Base-by-base conservation (phyloP, 2,329 filamentous ascomycete species). In the Mycosphaerella sp. region DNA sequence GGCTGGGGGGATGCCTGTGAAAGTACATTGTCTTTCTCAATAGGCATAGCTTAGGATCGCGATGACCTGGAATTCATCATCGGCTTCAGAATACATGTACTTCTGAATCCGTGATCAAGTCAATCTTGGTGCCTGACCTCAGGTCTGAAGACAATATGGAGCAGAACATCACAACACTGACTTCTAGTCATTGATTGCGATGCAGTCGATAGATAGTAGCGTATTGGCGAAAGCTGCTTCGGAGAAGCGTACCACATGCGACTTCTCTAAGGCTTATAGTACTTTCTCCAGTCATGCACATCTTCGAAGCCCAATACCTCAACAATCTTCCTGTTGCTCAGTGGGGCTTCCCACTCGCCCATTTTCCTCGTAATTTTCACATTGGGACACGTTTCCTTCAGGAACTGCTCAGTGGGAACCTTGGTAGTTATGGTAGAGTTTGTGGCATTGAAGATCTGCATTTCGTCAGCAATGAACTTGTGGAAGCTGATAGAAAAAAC, bases 371-470 rank as follows among this genome's bases (percentile, higher is more conserved):
- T 79, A 39, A 84, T 70, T 1, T 72, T 70, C 12, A 73, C 75
- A 16, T 73, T 67, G 0, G 79, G 79, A 48, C 71, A 75, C 8
- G 66, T 66, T 59, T 75, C 70, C 59, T 73, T 68, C 48, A 83
- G 59, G 52, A 82, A 79, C 50, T 78, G 71, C 39, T 67, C 68
- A 0, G 79, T 81, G 0, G 77, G 74, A 17, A 71, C 64, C 7
- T 69, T 73, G 3, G 76, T 76, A 0, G 80, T 84, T 43, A 82
- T 82, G 2, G 73, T 78, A 59, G 81, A 75, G 59, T 84, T 84
- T 0, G 79, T 81, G 1, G 79, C 80, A 60, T 84, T 84, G 66
- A 84, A 84, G 0, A 83, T 68, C 30, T 34, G 30, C 13, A n/a
- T 3, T 8, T 34, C 2, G 30, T 34, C 30, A 34, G 30, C 13